Conservation (phyloP, 768 basidiomycete genomes). For the Lactarius pseudohatsudake region DNA sequence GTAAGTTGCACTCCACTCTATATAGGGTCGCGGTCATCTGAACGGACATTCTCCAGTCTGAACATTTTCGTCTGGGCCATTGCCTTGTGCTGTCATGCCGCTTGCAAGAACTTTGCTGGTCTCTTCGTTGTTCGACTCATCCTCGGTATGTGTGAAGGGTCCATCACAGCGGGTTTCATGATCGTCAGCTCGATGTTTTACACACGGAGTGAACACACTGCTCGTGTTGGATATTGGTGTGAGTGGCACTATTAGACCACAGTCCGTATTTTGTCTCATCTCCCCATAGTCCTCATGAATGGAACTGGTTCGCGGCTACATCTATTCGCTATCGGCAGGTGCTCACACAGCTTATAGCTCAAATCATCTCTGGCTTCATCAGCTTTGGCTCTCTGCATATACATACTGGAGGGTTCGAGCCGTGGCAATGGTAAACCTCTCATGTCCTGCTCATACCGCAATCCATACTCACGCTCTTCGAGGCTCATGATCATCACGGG, state of each 20-base stretch:
- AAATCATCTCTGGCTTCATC: slow-evolving; percentile 68
- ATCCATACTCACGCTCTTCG: slow-evolving; percentile 20
- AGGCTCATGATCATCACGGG: slow-evolving; percentile 76
- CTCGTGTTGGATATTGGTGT: slow-evolving; percentile 78
- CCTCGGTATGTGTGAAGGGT: slow-evolving; percentile 71
- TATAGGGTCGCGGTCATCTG: neutral
- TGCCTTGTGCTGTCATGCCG: slow-evolving; percentile 60
- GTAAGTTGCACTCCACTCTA: slow-evolving; percentile 36
- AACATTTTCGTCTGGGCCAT: slow-evolving; percentile 70
- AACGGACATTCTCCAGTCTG: slow-evolving; percentile 39
- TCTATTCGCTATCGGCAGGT: neutral
- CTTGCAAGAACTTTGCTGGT: slow-evolving; percentile 67
- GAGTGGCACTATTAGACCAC: slow-evolving; percentile 34
- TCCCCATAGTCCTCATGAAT: slow-evolving; percentile 65
- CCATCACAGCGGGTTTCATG: slow-evolving; percentile 73
- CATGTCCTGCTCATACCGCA: neutral
- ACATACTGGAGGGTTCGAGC: slow-evolving; percentile 52
- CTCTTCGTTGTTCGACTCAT: slow-evolving; percentile 63
- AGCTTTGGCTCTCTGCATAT: slow-evolving; percentile 69
- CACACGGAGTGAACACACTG: slow-evolving; percentile 66
- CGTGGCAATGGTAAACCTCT: slow-evolving; percentile 65
- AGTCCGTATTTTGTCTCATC: slow-evolving; percentile 2
- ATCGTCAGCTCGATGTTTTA: slow-evolving; percentile 80
- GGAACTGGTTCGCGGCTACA: slow-evolving; percentile 50
- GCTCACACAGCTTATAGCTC: slow-evolving; percentile 42